These are phyloP conservation scores for Paecilomyces sp. DNA, from an alignment of 2,329 filamentous ascomycete species.

Conservation along the genomic window DNA sequence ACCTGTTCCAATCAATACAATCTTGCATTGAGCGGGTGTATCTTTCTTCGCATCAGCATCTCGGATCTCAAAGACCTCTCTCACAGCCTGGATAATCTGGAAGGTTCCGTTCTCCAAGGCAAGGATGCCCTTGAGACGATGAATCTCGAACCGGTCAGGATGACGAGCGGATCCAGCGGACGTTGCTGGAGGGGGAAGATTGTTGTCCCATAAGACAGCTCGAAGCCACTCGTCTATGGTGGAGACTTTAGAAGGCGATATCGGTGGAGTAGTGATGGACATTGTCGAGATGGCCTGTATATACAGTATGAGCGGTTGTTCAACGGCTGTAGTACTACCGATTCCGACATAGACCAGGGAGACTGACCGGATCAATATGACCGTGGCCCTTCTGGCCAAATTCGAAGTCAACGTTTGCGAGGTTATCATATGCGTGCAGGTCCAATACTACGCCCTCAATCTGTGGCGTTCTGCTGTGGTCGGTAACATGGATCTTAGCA, in stretches of 20 bases:
- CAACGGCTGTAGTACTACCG: constrained; percentile 7
- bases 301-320: background rate
- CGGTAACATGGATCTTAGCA: constrained; percentile 75
- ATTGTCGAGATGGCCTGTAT: constrained; percentile 74
- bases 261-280: constrained; percentile 58
- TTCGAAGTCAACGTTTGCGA: constrained; percentile 56
- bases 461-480: constrained; percentile 69
- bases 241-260: constrained; percentile 52
- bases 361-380: constrained; percentile 74
- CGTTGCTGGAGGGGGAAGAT: constrained; percentile 15
- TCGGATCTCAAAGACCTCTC: constrained; percentile 88
- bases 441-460: constrained; percentile 84
- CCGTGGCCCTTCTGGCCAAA: constrained; percentile 73
- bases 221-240: constrained; percentile 75
- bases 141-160: constrained; percentile 61
- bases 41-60: constrained; percentile 42
- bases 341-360: constrained; percentile 1
- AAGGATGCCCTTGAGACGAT: constrained; percentile 78
- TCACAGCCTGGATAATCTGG: constrained; percentile 82
- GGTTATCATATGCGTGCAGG: constrained; percentile 83
- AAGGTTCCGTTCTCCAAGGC: constrained; percentile 56
- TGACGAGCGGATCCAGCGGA: constrained; percentile 11
- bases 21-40: constrained; percentile 27
- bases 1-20: constrained; percentile 42
- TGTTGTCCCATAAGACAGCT: constrained; percentile 70